Conservation (phyloP, 2,329 filamentous ascomycete genomes). For the Phaeosphaeriaceae sp. region DNA sequence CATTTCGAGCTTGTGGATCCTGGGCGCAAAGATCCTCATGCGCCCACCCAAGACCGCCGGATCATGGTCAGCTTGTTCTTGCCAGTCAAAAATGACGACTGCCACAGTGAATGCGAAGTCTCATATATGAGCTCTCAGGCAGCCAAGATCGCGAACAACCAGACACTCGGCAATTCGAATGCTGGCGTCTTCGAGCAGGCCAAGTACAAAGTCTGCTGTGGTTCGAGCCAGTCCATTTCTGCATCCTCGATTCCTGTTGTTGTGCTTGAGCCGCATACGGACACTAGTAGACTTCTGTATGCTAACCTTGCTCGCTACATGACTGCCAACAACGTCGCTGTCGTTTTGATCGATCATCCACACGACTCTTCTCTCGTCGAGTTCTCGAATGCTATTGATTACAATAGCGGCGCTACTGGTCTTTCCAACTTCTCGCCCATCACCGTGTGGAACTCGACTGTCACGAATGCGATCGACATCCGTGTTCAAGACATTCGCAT, state of each 20-base stretch:
- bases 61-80: conserved; percentile 33
- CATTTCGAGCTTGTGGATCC: conserved; percentile 18
- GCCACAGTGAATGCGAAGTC: conserved; percentile 15
- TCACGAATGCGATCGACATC: conserved; percentile 15
- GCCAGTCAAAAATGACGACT: conserved; percentile 20
- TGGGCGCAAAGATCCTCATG: conserved; percentile 10
- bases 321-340: conserved; percentile 55
- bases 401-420: conserved; percentile 25
- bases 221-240: conserved; percentile 9
- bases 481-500: conserved; percentile 28
- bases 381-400: conserved; percentile 42
- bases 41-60: conserved; percentile 8
- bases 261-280: conserved; percentile 57
- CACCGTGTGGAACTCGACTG: conserved; percentile 22
- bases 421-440: conserved; percentile 22
- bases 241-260: conserved; percentile 30
- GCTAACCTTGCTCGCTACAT: conserved; percentile 54
- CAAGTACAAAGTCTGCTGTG: conserved; percentile 24
- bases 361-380: conserved; percentile 56
- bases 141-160: conserved; percentile 22
- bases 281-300: conserved; percentile 54
- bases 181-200: conserved; percentile 27
- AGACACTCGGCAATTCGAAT: conserved; percentile 32
- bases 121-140: conserved; percentile 29
- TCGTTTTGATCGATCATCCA: conserved; percentile 59